Percentiles rank a stretch among this genome's conserved stretches.
Evolutionary conservation across 495 filamentous ascomycete genomes (phyloP).

Genomic region (Polyplosphaeria fusca): DNA sequence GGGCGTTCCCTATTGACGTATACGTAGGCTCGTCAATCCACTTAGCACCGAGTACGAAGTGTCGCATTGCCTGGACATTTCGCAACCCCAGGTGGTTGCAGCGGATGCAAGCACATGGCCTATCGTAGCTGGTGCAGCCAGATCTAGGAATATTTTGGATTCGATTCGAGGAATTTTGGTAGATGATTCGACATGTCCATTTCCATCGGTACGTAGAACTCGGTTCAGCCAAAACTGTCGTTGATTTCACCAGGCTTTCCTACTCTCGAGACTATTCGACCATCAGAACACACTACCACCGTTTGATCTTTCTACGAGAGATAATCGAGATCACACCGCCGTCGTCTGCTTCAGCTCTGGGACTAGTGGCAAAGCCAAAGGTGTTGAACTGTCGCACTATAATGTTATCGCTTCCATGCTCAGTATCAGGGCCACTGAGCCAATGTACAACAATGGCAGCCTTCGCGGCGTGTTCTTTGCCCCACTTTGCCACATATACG

Average conservation of each 20-base stretch:
- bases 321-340: conserved; percentile 10
- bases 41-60: conserved; percentile 13
- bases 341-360: conserved; percentile 19
- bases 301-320: conserved; percentile 7
- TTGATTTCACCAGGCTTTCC: background rate
- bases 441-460: conserved; percentile 3
- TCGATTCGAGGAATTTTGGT: too few relatives aligned
- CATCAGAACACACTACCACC: background rate
- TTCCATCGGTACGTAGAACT: too few relatives aligned
- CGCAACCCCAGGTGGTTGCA: conserved; percentile 1
- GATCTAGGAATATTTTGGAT: background rate
- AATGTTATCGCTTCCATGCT: conserved; percentile 11
- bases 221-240: background rate
- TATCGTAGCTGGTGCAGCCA: background rate
- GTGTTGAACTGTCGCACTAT: conserved; percentile 14
- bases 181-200: too few relatives aligned
- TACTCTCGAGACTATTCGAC: background rate
- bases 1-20: too few relatives aligned
- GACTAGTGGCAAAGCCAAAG: conserved; percentile 21
- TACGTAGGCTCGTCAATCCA: conserved; percentile 9
- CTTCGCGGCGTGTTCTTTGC: conserved; percentile 10
- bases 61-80: conserved; percentile 9
- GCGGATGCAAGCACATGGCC: conserved; percentile 5
- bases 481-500: conserved; percentile 13
- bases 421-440: background rate